Percentiles rank a stretch among this genome's conserved stretches.
Evolutionary conservation across 2,329 filamentous ascomycete species (phyloP).

Genomic region (Didymella lethalis): DNA sequence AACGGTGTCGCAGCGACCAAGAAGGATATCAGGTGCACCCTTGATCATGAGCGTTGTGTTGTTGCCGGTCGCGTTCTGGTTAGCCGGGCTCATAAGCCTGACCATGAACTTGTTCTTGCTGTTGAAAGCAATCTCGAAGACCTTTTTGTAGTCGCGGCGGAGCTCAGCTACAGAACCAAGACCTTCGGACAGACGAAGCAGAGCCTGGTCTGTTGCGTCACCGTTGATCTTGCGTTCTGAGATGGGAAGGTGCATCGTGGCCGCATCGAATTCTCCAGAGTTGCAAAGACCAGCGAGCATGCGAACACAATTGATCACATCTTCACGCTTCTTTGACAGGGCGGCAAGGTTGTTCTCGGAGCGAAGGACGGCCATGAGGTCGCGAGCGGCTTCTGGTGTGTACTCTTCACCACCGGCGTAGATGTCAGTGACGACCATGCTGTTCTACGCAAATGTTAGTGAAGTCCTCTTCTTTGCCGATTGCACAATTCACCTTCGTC

Average conservation of each 20-base stretch:
- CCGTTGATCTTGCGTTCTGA: constrained; percentile 71
- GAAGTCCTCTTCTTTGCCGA: too few species aligned
- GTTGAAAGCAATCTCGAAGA: constrained; percentile 72
- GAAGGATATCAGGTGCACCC: constrained; percentile 77
- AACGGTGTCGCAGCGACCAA: constrained; percentile 68
- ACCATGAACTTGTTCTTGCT: constrained; percentile 88
- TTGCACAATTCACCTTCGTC: constrained; percentile 55
- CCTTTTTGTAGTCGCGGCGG: constrained; percentile 68
- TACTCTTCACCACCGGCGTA: constrained; percentile 64
- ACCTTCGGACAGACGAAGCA: constrained; percentile 74
- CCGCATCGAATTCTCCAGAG: constrained; percentile 75
- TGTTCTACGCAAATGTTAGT: constrained; percentile 60
- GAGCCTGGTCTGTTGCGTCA: constrained; percentile 78
- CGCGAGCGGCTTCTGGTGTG: constrained; percentile 60
- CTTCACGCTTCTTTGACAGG: constrained; percentile 35
- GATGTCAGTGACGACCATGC: constrained; percentile 76
- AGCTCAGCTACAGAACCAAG: constrained; percentile 68
- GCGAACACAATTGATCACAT: constrained; percentile 62
- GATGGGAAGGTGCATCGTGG: constrained; percentile 66
- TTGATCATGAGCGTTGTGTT: constrained; percentile 72
- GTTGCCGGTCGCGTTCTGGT: constrained; percentile 40
- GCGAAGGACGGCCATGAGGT: constrained; percentile 35
- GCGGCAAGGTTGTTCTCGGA: constrained; percentile 50
- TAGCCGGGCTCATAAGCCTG: constrained; percentile 60
- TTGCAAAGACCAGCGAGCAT: constrained; percentile 74